Evolutionary conservation across 1,284 basidiomycete species (phyloP).

Genomic region (Moesziomyces sp.): DNA sequence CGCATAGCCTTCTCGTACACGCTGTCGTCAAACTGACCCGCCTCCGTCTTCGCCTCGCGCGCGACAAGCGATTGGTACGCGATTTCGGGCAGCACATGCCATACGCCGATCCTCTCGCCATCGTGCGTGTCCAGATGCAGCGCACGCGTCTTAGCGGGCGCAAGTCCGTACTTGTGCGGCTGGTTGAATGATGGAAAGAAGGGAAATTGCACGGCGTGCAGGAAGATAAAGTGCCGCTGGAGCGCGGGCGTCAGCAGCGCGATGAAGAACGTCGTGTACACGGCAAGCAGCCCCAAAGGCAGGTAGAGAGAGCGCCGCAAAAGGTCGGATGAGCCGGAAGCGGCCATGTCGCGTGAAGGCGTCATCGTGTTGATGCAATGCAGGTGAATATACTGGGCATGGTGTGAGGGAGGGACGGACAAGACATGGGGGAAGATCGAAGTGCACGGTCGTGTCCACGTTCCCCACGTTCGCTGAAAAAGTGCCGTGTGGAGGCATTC

Average conservation of each 20-base stretch:
- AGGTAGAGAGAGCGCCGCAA: slow-evolving; percentile 13
- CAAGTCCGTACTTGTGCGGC: slow-evolving; percentile 38
- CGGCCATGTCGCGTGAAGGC: not conserved
- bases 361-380: not conserved
- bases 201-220: slow-evolving; percentile 48
- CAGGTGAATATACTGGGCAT: not conserved
- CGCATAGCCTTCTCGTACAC: slow-evolving; percentile 45
- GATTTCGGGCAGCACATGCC: slow-evolving; percentile 83
- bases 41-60: slow-evolving; percentile 41
- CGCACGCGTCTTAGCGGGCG: slow-evolving; percentile 83
- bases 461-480: slow-evolving; percentile 2
- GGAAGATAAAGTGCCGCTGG: slow-evolving; percentile 46
- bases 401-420: not conserved
- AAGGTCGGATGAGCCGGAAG: not conserved
- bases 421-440: not conserved
- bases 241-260: slow-evolving; percentile 34
- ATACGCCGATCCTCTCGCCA: slow-evolving; percentile 82
- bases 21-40: slow-evolving; percentile 27
- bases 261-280: slow-evolving; percentile 46
- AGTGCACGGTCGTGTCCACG: slow-evolving; percentile 12
- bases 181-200: slow-evolving; percentile 32
- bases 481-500: slow-evolving; percentile 16
- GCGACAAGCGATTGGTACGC: slow-evolving; percentile 71
- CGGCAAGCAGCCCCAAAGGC: slow-evolving; percentile 14
- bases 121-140: slow-evolving; percentile 79